A percentile compares a stretch with the other conserved stretches of the same genome.
Evolutionary conservation across 768 basidiomycete species (phyloP).

Genomic region (Mycena filopes): DNA sequence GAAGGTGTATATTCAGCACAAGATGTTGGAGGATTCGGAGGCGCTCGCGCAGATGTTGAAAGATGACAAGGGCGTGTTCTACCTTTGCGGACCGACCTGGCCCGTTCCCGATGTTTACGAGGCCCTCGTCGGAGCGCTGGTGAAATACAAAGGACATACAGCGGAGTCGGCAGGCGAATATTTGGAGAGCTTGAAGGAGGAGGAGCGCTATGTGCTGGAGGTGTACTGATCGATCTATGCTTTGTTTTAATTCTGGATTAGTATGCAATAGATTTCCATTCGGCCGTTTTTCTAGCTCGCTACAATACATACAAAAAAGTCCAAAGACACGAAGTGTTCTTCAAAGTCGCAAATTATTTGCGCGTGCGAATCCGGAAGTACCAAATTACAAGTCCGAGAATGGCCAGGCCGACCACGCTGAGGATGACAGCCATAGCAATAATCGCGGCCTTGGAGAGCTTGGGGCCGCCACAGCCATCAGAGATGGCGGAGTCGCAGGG

Average conservation of each 20-base stretch:
- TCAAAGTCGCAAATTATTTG: slow-evolving; percentile 1
- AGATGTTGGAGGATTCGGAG: slow-evolving; percentile 92
- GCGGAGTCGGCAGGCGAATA: slow-evolving; percentile 78
- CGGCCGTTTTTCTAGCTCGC: background rate
- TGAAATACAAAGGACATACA: slow-evolving; percentile 74
- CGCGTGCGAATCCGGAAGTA: slow-evolving; percentile 43
- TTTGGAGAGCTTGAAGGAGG: slow-evolving; percentile 92
- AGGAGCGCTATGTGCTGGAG: slow-evolving; percentile 97
- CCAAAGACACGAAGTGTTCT: slow-evolving; percentile 17
- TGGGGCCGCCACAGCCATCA: slow-evolving; percentile 59
- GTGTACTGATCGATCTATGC: slow-evolving; percentile 42
- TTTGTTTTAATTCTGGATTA: background rate
- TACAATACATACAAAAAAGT: background rate
- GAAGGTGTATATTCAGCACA: slow-evolving; percentile 99
- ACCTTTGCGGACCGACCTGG: slow-evolving; percentile 98
- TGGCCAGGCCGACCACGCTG: slow-evolving; percentile 66
- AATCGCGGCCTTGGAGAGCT: slow-evolving; percentile 67
- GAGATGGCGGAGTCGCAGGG: slow-evolving; percentile 84
- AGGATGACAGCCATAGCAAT: slow-evolving; percentile 79
- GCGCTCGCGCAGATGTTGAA: slow-evolving; percentile 80
- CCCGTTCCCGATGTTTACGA: slow-evolving; percentile 99
- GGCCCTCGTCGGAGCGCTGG: slow-evolving; percentile 85
- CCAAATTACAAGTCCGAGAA: slow-evolving; percentile 59
- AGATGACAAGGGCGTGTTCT: slow-evolving; percentile 85
- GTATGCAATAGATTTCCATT: slow-evolving; percentile 19